phyloP scores from a whole-genome alignment of 768 basidiomycete genomes.

The Sporobolomyces pararoseus region DNA sequence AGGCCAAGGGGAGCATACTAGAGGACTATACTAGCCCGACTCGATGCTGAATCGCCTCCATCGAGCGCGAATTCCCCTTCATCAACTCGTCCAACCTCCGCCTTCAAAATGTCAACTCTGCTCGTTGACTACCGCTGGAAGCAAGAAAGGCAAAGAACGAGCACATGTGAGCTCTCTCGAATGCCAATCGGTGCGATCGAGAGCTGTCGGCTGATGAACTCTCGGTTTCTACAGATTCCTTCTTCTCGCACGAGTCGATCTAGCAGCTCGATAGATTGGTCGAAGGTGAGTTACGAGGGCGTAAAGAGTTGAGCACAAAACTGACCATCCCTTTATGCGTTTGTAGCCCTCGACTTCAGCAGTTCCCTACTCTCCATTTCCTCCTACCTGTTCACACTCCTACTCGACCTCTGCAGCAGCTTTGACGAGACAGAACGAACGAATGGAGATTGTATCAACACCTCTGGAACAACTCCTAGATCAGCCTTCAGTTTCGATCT shows the following conservation, averaged over 20 bases:
- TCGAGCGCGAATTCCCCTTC: slow-evolving; percentile 14
- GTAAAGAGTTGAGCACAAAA: background rate
- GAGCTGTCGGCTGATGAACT: too few species aligned
- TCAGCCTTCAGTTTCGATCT: background rate
- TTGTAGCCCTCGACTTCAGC: slow-evolving; percentile 30
- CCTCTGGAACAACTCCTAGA: background rate
- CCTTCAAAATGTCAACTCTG: background rate
- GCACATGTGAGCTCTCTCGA: background rate
- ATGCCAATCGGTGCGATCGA: background rate
- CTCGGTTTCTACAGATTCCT: background rate
- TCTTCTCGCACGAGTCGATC: background rate
- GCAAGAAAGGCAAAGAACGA: background rate
- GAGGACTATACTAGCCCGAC: background rate
- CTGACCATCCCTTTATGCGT: background rate
- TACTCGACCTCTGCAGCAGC: background rate
- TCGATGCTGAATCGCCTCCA: slow-evolving; percentile 25
- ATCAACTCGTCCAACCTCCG: slow-evolving; percentile 4
- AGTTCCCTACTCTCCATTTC: slow-evolving; percentile 24
- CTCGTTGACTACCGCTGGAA: background rate
- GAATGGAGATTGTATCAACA: background rate
- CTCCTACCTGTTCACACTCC: background rate
- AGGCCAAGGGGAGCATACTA: background rate
- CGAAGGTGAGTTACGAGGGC: slow-evolving; percentile 5
- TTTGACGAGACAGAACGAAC: too few species aligned
- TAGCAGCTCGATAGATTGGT: slow-evolving; percentile 20